These are phyloP conservation scores for Cyberlindnera euphorbiiphila DNA, from an alignment of 805 yeast genomes.

Conservation along the genomic window DNA sequence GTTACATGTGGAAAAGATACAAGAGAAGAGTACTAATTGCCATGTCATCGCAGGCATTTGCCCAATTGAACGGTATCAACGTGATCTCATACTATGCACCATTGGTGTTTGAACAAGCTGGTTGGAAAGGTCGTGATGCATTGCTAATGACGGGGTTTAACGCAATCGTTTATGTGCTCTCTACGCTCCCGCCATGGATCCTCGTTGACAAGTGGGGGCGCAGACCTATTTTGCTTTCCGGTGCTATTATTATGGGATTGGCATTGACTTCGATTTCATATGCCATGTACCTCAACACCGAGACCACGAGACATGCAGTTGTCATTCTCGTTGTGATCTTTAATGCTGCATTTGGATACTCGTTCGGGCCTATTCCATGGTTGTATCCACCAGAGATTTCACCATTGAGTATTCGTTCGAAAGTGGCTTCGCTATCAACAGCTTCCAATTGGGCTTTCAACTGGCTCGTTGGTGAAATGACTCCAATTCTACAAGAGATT, in stretches of 20 bases:
- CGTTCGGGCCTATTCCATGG: slow-evolving; percentile 98
- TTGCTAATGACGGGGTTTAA: slow-evolving; percentile 87
- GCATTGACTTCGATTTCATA: slow-evolving; percentile 64
- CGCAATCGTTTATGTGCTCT: slow-evolving; percentile 51
- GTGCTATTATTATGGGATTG: slow-evolving; percentile 75
- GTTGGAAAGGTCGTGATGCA: slow-evolving; percentile 88
- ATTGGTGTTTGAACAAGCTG: slow-evolving; percentile 89
- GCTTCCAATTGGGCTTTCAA: slow-evolving; percentile 93
- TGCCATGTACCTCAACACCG: slow-evolving; percentile 46
- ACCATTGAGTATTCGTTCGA: slow-evolving; percentile 79
- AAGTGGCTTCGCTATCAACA: slow-evolving; percentile 86
- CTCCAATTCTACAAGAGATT: slow-evolving; percentile 75
- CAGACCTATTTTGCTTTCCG: slow-evolving; percentile 74
- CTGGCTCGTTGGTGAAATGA: slow-evolving; percentile 87
- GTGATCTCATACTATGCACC: slow-evolving; percentile 93
- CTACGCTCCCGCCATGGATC: slow-evolving; percentile 89
- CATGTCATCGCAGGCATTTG: slow-evolving; percentile 87
- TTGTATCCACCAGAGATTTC: slow-evolving; percentile 79
- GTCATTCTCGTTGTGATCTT: slow-evolving; percentile 73
- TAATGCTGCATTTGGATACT: slow-evolving; percentile 81
- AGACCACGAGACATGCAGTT: slow-evolving; percentile 62
- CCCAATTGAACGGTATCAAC: slow-evolving; percentile 91
- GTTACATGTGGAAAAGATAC: slow-evolving; percentile 73
- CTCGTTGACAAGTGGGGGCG: slow-evolving; percentile 91
- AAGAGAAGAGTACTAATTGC: slow-evolving; percentile 79